phyloP scores from a whole-genome alignment of 345 rosid species.

The Dipteronia dyeriana region DNA sequence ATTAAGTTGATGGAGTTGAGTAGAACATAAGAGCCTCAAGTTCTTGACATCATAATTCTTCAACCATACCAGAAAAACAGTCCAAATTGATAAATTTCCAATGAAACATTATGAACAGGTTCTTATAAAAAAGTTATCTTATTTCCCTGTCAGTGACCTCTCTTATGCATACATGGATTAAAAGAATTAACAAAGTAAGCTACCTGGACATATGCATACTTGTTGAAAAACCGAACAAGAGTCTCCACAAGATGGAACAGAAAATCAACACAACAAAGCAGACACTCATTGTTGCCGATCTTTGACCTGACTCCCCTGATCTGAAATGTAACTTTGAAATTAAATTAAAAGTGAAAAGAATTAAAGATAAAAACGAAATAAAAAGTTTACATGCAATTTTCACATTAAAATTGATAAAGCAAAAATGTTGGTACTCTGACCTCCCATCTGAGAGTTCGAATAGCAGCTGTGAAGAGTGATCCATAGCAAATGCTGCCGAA shows the following conservation, averaged over 20 bases:
- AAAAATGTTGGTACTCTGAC: slow-evolving; percentile 36
- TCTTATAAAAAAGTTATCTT: neutral
- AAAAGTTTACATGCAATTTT: slow-evolving; percentile 2
- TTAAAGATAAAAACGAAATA: neutral
- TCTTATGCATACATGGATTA: neutral
- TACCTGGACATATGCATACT: slow-evolving; percentile 97
- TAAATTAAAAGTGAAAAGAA: slow-evolving; percentile 11
- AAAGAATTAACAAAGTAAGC: neutral
- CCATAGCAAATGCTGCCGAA: slow-evolving; percentile 98
- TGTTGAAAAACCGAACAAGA: slow-evolving; percentile 95
- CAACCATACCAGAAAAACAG: neutral
- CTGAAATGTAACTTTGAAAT: slow-evolving; percentile 37
- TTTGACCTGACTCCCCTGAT: slow-evolving; percentile 94
- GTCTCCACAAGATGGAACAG: slow-evolving; percentile 93
- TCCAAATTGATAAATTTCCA: neutral
- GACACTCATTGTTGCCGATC: slow-evolving; percentile 92
- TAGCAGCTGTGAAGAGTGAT: slow-evolving; percentile 94
- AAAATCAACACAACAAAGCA: slow-evolving; percentile 94
- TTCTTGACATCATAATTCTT: neutral
- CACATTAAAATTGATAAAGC: slow-evolving; percentile 13
- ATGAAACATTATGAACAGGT: neutral
- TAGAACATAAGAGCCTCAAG: neutral
- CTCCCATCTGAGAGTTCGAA: slow-evolving; percentile 97
- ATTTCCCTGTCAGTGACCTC: slow-evolving; percentile 1
- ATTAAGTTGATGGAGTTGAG: neutral